These are phyloP conservation scores for Forsythia viridissima DNA, from an alignment of 257 asterid species.

Conservation along the genomic window DNA sequence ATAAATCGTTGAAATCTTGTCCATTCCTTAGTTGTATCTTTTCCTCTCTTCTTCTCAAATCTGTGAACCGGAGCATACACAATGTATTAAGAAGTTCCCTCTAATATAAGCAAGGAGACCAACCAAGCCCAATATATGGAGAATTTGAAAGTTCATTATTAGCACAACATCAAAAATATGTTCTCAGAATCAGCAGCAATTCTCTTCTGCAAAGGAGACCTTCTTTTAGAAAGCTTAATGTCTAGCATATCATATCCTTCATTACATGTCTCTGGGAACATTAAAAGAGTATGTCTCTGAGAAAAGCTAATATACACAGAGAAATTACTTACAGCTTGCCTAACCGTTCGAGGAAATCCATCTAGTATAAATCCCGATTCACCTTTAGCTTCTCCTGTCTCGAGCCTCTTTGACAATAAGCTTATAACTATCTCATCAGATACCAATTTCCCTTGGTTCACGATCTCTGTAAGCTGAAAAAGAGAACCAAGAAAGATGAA, in stretches of 20 bases:
- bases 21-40: not conserved
- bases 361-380: conserved; percentile 93
- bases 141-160: not conserved
- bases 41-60: not conserved
- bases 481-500: not conserved
- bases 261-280: not conserved
- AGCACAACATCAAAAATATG: not conserved
- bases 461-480: conserved; percentile 79
- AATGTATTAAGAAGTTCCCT: not conserved
- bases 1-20: not conserved
- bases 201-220: not conserved
- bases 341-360: conserved; percentile 92
- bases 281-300: not conserved
- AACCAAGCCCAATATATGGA: not conserved
- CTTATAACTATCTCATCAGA: conserved; percentile 88
- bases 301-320: conserved; percentile 7
- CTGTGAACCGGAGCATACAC: not conserved
- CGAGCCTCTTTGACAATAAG: conserved; percentile 87
- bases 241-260: not conserved
- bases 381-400: conserved; percentile 77
- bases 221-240: not conserved
- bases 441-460: conserved; percentile 94
- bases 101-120: not conserved
- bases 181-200: not conserved
- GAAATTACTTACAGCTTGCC: conserved; percentile 82